Evolutionary conservation across 306 rosid species (phyloP).

Genomic region (Amphicarpaea edgeworthii): DNA sequence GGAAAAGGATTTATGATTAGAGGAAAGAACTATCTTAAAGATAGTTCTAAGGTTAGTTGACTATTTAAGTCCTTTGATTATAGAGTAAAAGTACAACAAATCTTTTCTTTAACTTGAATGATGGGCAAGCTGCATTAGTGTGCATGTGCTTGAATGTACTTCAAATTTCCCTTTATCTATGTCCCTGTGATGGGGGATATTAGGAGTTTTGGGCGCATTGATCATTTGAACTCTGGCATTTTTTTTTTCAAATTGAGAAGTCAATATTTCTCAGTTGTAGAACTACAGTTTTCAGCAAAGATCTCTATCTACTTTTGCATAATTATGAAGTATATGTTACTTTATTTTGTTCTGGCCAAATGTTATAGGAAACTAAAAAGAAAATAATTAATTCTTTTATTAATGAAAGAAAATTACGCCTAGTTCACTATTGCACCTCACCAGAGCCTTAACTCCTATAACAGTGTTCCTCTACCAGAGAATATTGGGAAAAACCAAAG

Average conservation of each 20-base stretch:
- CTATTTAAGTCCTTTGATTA: conserved; percentile 32
- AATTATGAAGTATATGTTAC: conserved; percentile 17
- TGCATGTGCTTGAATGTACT: conserved; percentile 30
- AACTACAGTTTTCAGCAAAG: conserved; percentile 3
- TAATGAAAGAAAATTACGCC: background rate
- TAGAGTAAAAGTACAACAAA: conserved; percentile 19
- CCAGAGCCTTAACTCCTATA: background rate
- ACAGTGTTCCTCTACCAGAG: background rate
- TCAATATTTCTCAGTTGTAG: conserved; percentile 27
- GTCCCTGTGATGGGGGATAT: conserved; percentile 18
- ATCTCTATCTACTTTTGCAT: conserved; percentile 35
- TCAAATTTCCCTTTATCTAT: conserved; percentile 1
- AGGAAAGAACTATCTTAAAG: conserved; percentile 91
- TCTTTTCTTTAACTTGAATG: background rate
- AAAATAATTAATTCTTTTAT: background rate
- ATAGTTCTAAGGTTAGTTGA: conserved; percentile 74
- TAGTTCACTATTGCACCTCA: background rate
- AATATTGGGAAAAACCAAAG: no score
- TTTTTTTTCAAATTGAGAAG: background rate
- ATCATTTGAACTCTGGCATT: conserved; percentile 26
- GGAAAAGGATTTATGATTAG: conserved; percentile 91
- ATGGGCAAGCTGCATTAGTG: conserved; percentile 18
- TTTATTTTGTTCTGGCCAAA: conserved; percentile 43
- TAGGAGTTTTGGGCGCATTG: conserved; percentile 37
- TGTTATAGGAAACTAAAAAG: background rate